Percentiles rank a stretch among this genome's conserved stretches.
Evolutionary conservation across 768 basidiomycete species (phyloP).

Genomic region (Kwoniella mangroviensis): DNA sequence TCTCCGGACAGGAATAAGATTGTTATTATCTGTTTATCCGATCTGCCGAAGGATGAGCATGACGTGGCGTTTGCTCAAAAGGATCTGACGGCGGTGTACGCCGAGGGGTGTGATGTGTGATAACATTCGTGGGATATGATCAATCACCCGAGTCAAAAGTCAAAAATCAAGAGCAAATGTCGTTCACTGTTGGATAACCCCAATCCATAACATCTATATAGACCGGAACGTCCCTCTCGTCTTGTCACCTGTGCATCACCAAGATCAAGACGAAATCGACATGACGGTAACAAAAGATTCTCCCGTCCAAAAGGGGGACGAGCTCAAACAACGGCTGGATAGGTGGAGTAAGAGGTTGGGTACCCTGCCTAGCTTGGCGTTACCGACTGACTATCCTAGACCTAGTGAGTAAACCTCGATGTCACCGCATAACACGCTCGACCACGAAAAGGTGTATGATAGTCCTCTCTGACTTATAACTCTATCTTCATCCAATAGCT

Average conservation of each 20-base stretch:
- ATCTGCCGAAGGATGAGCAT: background rate
- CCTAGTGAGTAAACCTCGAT: slow-evolving; percentile 58
- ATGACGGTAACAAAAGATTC: background rate
- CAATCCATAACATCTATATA: background rate
- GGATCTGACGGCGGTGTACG: background rate
- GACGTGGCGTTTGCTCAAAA: background rate
- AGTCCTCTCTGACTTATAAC: background rate
- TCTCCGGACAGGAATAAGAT: background rate
- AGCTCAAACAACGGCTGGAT: slow-evolving; percentile 35
- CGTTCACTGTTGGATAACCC: too few species aligned
- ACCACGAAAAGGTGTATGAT: background rate
- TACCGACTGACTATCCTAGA: slow-evolving; percentile 95
- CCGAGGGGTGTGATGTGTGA: background rate
- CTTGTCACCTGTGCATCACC: too few species aligned
- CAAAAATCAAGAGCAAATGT: too few species aligned
- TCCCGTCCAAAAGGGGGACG: background rate
- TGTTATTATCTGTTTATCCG: background rate
- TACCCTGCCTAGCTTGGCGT: slow-evolving; percentile 82
- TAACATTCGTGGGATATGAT: background rate
- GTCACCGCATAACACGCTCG: background rate
- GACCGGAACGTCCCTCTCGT: background rate
- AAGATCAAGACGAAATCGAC: background rate
- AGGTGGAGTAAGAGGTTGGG: slow-evolving; percentile 65
- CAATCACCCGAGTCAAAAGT: too few species aligned
- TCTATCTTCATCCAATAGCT: slow-evolving; percentile 51